Conservation (phyloP, 192 early-diverging fungal species). For the Podochytrium sp. region DNA sequence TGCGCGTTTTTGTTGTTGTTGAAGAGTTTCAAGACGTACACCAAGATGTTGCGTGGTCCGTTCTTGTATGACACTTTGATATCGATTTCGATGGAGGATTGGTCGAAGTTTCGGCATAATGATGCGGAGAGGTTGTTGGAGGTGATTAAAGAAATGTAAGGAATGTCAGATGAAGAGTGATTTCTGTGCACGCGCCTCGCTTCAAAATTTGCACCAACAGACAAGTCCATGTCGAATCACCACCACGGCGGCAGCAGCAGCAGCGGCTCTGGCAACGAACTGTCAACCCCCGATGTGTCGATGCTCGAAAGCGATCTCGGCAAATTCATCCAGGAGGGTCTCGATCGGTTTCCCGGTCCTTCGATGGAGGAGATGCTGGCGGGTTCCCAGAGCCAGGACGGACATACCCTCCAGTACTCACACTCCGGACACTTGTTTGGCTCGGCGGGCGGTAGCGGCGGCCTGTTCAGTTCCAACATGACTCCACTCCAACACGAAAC, state of each 20-base stretch:
- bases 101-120: slow-evolving; percentile 15
- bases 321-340: no score
- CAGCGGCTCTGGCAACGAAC: neutral
- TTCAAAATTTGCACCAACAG: no score
- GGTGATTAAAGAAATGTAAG: slow-evolving; percentile 1
- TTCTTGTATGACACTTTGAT: neutral
- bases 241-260: neutral
- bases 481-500: no score
- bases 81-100: slow-evolving; percentile 22
- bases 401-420: no score
- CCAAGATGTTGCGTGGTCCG: neutral
- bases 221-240: neutral
- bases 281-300: neutral
- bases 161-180: no score
- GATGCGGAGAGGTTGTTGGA: slow-evolving; percentile 20
- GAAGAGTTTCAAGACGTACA: slow-evolving; percentile 1
- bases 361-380: no score
- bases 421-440: no score
- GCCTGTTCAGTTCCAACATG: no score
- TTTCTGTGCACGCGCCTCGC: no score
- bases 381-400: no score
- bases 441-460: no score
- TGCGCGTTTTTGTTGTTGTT: slow-evolving; percentile 13
- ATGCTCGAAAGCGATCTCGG: neutral
- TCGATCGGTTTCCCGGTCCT: no score